phyloP scores from a whole-genome alignment of 768 basidiomycete genomes.

The Amanita inopinata region DNA sequence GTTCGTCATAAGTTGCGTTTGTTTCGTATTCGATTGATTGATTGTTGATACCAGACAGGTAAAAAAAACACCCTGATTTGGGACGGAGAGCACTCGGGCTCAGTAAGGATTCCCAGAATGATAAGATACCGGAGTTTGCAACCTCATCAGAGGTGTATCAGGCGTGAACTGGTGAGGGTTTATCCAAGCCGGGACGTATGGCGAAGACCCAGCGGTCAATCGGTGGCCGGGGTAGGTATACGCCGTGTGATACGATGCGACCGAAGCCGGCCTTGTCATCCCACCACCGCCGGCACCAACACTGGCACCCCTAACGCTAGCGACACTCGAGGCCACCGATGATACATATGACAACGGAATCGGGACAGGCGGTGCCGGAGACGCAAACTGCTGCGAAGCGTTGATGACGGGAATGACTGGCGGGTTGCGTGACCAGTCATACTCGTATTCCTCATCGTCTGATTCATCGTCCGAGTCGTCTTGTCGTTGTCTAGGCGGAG shows the following conservation, averaged over 20 bases:
- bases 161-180: conserved; percentile 11
- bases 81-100: too few species aligned
- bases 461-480: conserved; percentile 15
- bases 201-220: conserved; percentile 10
- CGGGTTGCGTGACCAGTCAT: conserved; percentile 20
- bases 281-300: conserved; percentile 5
- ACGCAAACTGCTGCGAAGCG: not conserved
- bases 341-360: not conserved
- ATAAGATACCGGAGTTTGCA: conserved; percentile 7
- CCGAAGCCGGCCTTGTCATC: conserved; percentile 3
- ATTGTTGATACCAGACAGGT: too few species aligned
- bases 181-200: conserved; percentile 25
- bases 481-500: conserved; percentile 6
- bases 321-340: not conserved
- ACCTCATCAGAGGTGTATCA: conserved; percentile 2
- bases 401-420: conserved; percentile 14
- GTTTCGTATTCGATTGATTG: too few species aligned
- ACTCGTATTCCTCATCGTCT: conserved; percentile 21
- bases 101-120: conserved; percentile 2
- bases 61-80: too few species aligned
- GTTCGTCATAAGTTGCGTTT: too few species aligned
- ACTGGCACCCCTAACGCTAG: not conserved
- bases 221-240: conserved; percentile 17
- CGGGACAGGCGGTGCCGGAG: conserved; percentile 1
- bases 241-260: conserved; percentile 15